A percentile compares a stretch with the other conserved stretches of the same genome.
phyloP scores from a whole-genome alignment of 495 filamentous ascomycete genomes.

The Penicillium goetzii region DNA sequence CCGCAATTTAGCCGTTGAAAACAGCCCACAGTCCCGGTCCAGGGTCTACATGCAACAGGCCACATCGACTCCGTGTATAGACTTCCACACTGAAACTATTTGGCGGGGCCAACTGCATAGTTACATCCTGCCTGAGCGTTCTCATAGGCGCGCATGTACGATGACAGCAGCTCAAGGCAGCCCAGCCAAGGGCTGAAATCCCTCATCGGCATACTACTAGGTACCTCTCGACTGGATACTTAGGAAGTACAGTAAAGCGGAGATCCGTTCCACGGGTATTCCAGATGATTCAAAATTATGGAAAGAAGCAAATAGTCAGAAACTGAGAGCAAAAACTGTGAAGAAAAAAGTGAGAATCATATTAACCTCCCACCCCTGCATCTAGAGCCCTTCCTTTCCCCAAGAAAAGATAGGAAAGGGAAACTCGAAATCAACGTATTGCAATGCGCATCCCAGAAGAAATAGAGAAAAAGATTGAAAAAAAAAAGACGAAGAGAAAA shows the following conservation, averaged over 20 bases:
- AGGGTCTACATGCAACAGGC: background rate
- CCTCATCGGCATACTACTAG: background rate
- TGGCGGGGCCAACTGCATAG: conserved; percentile 18
- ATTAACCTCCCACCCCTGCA: conserved; percentile 29
- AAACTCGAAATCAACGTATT: conserved; percentile 12
- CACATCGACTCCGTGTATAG: background rate
- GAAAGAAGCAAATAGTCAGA: conserved; percentile 14
- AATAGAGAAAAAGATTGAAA: background rate
- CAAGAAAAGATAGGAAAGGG: conserved; percentile 13
- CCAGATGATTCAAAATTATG: conserved; percentile 28
- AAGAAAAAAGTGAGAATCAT: conserved; percentile 14
- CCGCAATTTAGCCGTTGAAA: background rate
- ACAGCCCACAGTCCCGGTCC: background rate
- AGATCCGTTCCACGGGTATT: conserved; percentile 5
- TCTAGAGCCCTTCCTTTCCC: conserved; percentile 26
- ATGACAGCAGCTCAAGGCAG: conserved; percentile 17
- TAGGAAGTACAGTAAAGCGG: background rate
- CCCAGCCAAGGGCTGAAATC: background rate
- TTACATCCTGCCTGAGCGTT: conserved; percentile 18
- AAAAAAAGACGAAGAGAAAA: conserved; percentile 1
- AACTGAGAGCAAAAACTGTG: background rate
- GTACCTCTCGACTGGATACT: background rate
- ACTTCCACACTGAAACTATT: background rate
- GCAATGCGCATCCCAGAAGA: conserved; percentile 13
- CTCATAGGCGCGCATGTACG: conserved; percentile 15